Evolutionary conservation across 2,329 filamentous ascomycete genomes (phyloP), one percentile per base, ranked within the genome.

Genomic region (Fusarium temperatum): DNA sequence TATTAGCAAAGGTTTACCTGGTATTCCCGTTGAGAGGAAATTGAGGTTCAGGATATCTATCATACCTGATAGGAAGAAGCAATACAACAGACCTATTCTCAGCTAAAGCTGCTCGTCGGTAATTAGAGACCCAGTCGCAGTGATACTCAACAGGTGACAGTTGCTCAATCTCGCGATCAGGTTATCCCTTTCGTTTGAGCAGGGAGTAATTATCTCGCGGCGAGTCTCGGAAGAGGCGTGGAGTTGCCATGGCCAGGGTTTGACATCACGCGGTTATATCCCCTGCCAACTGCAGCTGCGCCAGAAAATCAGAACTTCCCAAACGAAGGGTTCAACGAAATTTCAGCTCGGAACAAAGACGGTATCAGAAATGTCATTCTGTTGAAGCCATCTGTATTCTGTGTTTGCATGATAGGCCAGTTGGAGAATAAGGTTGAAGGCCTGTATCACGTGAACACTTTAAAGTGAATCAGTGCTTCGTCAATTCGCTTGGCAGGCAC

Each of bases 21-120:
- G 59, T 39, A 71, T 62, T 60, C 28, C 47, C 48, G 12, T 47
- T 44, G 44, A 17, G 39, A 35, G 45, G 55, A 47, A 56, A 45
- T 70, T 65, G 55, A 58, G 22, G 30, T 42, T 47, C 14, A 47
- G 66, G 45, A 15, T 28, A 51, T 26, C 24, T 71, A n/a, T n/a
- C n/a, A 73, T 71, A 72, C 61, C 61, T 67, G 18, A 56, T 42
- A 44, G 42, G 56, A 20, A 73, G 58, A 63, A 45, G 48, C n/a
- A 70, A 71, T 59, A 54, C 28, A 14, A 62, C 54, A 57, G 55
- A 39, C 41, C 53, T 48, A 24, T 44, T 39, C 26, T 41, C 6
- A 32, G 28, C 20, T 68, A 18, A 42, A 10, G 28, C 28, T 30
- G 35, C 38, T 50, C 38, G 39, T 18, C 14, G 14, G 51, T 36